Percentiles rank a stretch among this genome's conserved stretches.
These are phyloP conservation scores for Amanita thiersii DNA, from an alignment of 768 basidiomycete genomes.

Conservation along the genomic window DNA sequence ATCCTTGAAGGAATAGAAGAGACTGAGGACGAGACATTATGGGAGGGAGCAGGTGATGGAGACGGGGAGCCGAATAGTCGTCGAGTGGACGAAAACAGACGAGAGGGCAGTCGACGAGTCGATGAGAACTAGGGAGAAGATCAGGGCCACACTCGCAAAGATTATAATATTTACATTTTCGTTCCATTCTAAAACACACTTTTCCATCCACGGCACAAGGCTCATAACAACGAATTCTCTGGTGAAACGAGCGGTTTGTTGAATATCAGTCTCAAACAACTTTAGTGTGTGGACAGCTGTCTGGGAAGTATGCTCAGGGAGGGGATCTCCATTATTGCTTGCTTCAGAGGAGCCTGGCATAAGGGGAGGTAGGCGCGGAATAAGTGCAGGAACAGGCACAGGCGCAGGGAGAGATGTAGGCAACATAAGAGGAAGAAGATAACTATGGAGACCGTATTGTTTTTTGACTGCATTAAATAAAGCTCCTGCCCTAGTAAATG, in stretches of 20 bases:
- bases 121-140: slow-evolving; percentile 49
- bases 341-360: slow-evolving; percentile 14
- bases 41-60: slow-evolving; percentile 35
- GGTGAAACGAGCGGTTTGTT: slow-evolving; percentile 67
- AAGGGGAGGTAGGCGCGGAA: slow-evolving; percentile 56
- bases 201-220: slow-evolving; percentile 95
- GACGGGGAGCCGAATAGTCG: slow-evolving; percentile 68
- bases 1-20: slow-evolving; percentile 29
- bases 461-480: slow-evolving; percentile 85
- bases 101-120: slow-evolving; percentile 70
- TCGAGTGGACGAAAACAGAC: slow-evolving; percentile 81
- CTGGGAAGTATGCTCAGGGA: slow-evolving; percentile 17
- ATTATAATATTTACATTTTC: slow-evolving; percentile 47
- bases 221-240: slow-evolving; percentile 88
- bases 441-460: slow-evolving; percentile 73
- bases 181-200: slow-evolving; percentile 89
- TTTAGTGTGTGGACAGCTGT: slow-evolving; percentile 34
- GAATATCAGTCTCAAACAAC: slow-evolving; percentile 66
- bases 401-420: slow-evolving; percentile 58
- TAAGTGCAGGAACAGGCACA: slow-evolving; percentile 54
- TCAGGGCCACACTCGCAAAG: neutral
- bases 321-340: slow-evolving; percentile 13
- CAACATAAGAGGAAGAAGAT: slow-evolving; percentile 55
- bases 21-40: slow-evolving; percentile 31
- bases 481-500: slow-evolving; percentile 51